A percentile compares a stretch with the other conserved stretches of the same genome.
Evolutionary conservation across 441 rosid species (phyloP).

Genomic region (Erodium texanum): DNA sequence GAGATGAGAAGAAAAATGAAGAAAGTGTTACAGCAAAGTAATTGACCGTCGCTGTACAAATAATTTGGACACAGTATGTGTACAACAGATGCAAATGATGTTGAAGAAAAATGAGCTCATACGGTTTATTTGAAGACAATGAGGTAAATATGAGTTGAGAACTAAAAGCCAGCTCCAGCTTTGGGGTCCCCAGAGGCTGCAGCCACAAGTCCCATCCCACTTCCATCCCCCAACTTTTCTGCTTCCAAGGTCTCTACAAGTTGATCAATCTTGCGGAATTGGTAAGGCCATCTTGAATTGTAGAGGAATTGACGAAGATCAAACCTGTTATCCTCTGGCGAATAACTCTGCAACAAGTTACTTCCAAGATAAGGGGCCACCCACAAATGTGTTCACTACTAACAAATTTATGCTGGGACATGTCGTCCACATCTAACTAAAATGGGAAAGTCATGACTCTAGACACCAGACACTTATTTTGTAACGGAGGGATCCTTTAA

Average conservation of each 20-base stretch:
- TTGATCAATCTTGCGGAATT: conserved; percentile 75
- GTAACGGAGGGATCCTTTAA: no score
- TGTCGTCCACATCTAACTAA: no score
- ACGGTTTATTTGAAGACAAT: no score
- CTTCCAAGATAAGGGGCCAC: no score
- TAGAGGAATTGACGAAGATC: conserved; percentile 87
- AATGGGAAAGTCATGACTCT: no score
- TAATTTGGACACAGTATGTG: not conserved
- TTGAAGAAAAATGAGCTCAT: no score
- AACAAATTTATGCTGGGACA: no score
- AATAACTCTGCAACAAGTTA: conserved; percentile 54
- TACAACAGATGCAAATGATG: not conserved
- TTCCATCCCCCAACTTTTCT: conserved; percentile 10
- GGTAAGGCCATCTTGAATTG: conserved; percentile 74
- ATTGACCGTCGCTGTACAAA: not conserved
- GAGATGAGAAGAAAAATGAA: no score
- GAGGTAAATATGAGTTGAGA: not conserved
- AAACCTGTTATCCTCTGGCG: conserved; percentile 87
- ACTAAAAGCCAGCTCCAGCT: conserved; percentile 60
- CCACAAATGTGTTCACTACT: no score
- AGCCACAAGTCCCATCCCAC: conserved; percentile 56
- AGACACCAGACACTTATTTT: no score
- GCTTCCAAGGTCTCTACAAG: conserved; percentile 49
- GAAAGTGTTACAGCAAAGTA: no score
- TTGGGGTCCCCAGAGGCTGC: conserved; percentile 70